Conservation (phyloP, 148 eudicot species). For the Bassia scoparia region DNA sequence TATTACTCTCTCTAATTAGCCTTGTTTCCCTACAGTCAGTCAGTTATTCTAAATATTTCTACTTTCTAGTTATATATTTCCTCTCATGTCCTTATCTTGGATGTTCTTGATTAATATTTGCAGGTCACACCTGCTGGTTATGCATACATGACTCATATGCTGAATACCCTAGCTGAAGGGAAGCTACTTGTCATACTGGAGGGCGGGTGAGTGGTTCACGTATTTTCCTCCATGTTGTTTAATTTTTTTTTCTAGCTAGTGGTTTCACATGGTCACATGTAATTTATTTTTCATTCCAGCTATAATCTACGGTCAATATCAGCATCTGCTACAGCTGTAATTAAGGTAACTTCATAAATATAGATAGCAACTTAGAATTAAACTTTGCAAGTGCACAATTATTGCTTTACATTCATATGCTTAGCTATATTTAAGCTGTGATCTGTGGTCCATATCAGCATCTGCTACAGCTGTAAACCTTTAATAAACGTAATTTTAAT, state of each 20-base stretch:
- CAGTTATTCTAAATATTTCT: not conserved
- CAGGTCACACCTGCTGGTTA: constrained; percentile 90
- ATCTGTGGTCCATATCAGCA: not conserved
- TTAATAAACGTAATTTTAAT: no score
- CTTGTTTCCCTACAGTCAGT: not conserved
- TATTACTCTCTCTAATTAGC: constrained; percentile 9
- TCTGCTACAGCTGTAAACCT: no score
- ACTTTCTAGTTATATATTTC: not conserved
- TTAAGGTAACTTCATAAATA: constrained; percentile 47
- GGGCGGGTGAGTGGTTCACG: constrained; percentile 75
- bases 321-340: constrained; percentile 88
- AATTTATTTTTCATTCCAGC: constrained; percentile 40
- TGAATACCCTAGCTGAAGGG: constrained; percentile 63
- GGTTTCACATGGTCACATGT: not conserved
- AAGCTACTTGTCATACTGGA: constrained; percentile 91
- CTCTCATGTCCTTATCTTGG: constrained; percentile 8
- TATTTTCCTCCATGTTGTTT: not conserved
- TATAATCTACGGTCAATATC: constrained; percentile 97
- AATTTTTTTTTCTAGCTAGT: not conserved
- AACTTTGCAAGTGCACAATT: not conserved
- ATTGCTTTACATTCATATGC: not conserved
- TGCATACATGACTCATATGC: constrained; percentile 87
- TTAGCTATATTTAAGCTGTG: no score
- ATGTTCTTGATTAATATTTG: constrained; percentile 20
- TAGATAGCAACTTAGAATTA: not conserved